Evolutionary conservation across 768 basidiomycete genomes (phyloP).

Genomic region (Russula abietina): DNA sequence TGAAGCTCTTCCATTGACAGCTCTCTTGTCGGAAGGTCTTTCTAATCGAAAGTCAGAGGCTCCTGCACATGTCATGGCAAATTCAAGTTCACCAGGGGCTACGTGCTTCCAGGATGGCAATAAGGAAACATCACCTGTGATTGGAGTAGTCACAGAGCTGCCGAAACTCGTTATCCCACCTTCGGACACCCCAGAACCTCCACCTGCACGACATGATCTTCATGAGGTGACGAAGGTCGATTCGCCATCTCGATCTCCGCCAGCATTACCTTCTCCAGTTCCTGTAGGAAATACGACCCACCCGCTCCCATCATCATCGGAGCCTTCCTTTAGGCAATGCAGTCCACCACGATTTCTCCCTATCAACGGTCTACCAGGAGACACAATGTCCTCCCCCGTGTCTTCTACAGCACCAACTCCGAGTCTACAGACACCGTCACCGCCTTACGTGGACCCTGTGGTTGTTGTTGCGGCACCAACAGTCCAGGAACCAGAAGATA

Average conservation of each 20-base stretch:
- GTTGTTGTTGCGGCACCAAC: conserved; percentile 24
- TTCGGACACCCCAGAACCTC: background rate
- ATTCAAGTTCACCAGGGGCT: background rate
- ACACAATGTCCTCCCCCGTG: conserved; percentile 13
- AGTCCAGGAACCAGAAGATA: conserved; percentile 19
- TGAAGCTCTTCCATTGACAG: background rate
- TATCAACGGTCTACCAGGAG: conserved; percentile 2
- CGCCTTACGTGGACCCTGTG: conserved; percentile 27
- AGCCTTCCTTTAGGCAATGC: conserved; percentile 5
- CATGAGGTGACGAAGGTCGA: conserved; percentile 1
- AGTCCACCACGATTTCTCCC: conserved; percentile 1
- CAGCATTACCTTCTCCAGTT: conserved; percentile 1
- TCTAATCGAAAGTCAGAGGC: background rate
- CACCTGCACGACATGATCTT: background rate
- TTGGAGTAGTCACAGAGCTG: background rate
- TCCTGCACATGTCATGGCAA: background rate
- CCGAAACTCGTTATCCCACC: conserved; percentile 7
- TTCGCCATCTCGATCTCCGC: background rate
- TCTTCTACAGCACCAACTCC: conserved; percentile 18
- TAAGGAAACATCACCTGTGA: background rate
- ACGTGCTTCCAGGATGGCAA: background rate
- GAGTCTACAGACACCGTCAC: conserved; percentile 24
- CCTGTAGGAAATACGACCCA: background rate
- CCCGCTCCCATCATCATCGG: background rate
- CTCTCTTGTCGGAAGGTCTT: background rate